Evolutionary conservation across 768 basidiomycete species (phyloP).

Genomic region (Porphyrellus cyaneotinctus): DNA sequence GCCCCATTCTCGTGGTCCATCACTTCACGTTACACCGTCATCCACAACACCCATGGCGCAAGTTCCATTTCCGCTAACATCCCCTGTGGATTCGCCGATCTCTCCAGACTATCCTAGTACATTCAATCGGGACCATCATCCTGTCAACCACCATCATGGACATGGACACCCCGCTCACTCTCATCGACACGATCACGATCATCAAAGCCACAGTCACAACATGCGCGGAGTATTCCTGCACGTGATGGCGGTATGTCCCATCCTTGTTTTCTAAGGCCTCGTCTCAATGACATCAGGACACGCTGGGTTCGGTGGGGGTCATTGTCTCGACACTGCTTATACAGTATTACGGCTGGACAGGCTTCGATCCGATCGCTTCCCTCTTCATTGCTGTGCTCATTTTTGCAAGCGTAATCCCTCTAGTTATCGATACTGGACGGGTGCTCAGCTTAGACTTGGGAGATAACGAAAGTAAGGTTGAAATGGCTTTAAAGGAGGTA

Average conservation of each 20-base stretch:
- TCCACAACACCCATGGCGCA: slow-evolving; percentile 17
- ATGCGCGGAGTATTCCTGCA: slow-evolving; percentile 99
- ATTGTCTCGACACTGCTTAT: slow-evolving; percentile 96
- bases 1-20: slow-evolving; percentile 39
- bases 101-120: slow-evolving; percentile 59
- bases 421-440: slow-evolving; percentile 90
- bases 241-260: slow-evolving; percentile 78
- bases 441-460: slow-evolving; percentile 85
- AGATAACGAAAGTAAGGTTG: slow-evolving; percentile 51
- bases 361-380: slow-evolving; percentile 97
- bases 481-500: slow-evolving; percentile 62
- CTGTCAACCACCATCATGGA: slow-evolving; percentile 20
- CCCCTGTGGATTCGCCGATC: slow-evolving; percentile 45
- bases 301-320: slow-evolving; percentile 94
- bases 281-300: slow-evolving; percentile 54
- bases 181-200: slow-evolving; percentile 50
- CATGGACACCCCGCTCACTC: slow-evolving; percentile 48
- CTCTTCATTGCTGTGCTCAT: slow-evolving; percentile 95
- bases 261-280: neutral
- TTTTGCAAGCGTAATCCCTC: slow-evolving; percentile 90
- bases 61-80: slow-evolving; percentile 27
- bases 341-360: slow-evolving; percentile 96
- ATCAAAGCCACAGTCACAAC: slow-evolving; percentile 92
- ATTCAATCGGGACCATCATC: slow-evolving; percentile 47
- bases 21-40: slow-evolving; percentile 34